Evolutionary conservation across 1,139 yeast genomes (phyloP).

Genomic region (Candida sp.): DNA sequence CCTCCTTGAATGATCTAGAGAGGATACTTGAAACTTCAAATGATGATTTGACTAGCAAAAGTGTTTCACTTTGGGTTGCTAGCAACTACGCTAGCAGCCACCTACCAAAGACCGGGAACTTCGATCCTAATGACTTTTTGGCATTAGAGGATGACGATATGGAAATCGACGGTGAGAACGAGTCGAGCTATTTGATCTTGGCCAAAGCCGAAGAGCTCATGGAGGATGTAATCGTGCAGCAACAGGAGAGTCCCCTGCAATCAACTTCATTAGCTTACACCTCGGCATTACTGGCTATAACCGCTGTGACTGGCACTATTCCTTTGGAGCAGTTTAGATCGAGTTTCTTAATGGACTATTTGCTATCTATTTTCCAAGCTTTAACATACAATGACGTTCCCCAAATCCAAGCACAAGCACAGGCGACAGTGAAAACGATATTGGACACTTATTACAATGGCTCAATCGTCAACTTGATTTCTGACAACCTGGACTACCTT

Average conservation of each 20-base stretch:
- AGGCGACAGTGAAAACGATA: constrained; percentile 32
- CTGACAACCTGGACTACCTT: constrained; percentile 78
- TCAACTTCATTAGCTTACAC: constrained; percentile 22
- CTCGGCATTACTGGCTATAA: constrained; percentile 36
- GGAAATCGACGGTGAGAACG: constrained; percentile 14
- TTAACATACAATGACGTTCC: constrained; percentile 33
- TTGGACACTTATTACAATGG: constrained; percentile 61
- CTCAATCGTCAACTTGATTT: constrained; percentile 57
- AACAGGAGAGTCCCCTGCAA: neutral
- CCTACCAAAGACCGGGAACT: constrained; percentile 14
- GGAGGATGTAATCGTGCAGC: constrained; percentile 17
- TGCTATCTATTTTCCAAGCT: constrained; percentile 39
- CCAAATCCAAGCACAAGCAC: constrained; percentile 34
- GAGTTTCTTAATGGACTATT: constrained; percentile 34
- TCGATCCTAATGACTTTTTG: constrained; percentile 29
- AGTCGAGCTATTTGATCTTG: constrained; percentile 25
- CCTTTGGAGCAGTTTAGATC: constrained; percentile 32
- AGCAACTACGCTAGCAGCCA: constrained; percentile 17
- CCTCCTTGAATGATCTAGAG: constrained; percentile 17
- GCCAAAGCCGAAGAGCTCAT: constrained; percentile 31
- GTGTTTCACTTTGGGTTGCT: constrained; percentile 36
- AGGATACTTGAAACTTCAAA: constrained; percentile 13
- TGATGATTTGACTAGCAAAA: constrained; percentile 12
- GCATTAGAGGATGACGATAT: constrained; percentile 20
- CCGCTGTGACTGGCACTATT: constrained; percentile 25